Percentiles rank a stretch among this genome's conserved stretches.
phyloP scores from a whole-genome alignment of 2,329 filamentous ascomycete genomes.

The Xenosphaeropsis pyriputrescens region DNA sequence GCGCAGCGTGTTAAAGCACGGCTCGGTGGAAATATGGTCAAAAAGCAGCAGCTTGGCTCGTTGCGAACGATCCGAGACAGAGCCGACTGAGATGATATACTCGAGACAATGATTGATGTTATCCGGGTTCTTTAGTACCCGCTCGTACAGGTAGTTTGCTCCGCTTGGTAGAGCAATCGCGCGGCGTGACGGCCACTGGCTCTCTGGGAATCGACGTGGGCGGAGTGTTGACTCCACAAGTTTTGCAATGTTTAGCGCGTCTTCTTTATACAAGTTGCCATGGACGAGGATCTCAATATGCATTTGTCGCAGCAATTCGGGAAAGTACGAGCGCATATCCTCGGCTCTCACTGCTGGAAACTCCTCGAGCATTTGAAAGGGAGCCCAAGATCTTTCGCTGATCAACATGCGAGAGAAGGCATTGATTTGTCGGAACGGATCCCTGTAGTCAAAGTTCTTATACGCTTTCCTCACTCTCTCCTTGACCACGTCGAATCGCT shows the following conservation, averaged over 20 bases:
- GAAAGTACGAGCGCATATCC: conserved; percentile 43
- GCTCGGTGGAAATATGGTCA: conserved; percentile 50
- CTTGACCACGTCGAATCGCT: conserved; percentile 50
- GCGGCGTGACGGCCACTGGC: conserved; percentile 30
- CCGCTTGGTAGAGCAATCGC: conserved; percentile 43
- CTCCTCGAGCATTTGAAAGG: conserved; percentile 43
- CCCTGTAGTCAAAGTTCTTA: conserved; percentile 46
- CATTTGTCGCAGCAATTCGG: conserved; percentile 43
- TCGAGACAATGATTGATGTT: conserved; percentile 46
- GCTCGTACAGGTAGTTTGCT: conserved; percentile 44
- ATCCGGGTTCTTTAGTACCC: conserved; percentile 43
- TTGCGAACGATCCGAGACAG: conserved; percentile 29
- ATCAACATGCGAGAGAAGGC: conserved; percentile 44
- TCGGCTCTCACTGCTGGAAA: conserved; percentile 39
- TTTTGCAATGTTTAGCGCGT: conserved; percentile 47
- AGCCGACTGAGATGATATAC: conserved; percentile 33
- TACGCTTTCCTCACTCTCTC: conserved; percentile 41
- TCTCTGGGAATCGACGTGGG: conserved; percentile 10
- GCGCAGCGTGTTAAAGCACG: conserved; percentile 50
- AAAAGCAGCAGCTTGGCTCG: conserved; percentile 45
- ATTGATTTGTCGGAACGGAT: conserved; percentile 50
- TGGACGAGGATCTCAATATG: conserved; percentile 51
- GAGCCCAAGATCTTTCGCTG: conserved; percentile 41
- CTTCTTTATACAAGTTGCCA: conserved; percentile 57
- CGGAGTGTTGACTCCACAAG: conserved; percentile 42